A percentile compares a stretch with the other conserved stretches of the same genome.
These are phyloP conservation scores for Lasiosphaeria miniovina DNA, from an alignment of 495 filamentous ascomycete genomes.

Conservation along the genomic window DNA sequence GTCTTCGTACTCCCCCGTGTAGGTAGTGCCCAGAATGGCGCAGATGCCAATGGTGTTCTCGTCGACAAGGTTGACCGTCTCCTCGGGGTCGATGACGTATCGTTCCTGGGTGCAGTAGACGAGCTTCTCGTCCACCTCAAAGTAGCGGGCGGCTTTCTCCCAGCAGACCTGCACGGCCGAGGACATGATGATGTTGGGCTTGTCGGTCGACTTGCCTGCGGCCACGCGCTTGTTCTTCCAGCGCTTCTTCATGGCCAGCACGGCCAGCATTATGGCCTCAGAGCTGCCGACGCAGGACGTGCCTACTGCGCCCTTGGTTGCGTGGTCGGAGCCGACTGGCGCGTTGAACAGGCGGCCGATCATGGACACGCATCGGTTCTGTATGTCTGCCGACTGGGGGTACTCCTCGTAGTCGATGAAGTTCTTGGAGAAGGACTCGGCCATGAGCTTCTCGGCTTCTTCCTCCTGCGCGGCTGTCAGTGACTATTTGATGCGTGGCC, in stretches of 20 bases:
- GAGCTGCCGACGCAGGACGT: conserved; percentile 84
- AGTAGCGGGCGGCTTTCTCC: conserved; percentile 95
- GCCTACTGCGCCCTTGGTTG: conserved; percentile 61
- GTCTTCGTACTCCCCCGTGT: conserved; percentile 95
- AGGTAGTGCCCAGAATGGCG: conserved; percentile 82
- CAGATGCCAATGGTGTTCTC: conserved; percentile 97
- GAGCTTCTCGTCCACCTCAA: conserved; percentile 86
- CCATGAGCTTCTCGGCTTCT: conserved; percentile 88
- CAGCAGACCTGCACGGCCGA: conserved; percentile 92
- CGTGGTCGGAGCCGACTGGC: conserved; percentile 45
- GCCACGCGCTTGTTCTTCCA: conserved; percentile 84
- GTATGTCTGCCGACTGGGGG: conserved; percentile 83
- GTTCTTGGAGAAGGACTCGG: conserved; percentile 84
- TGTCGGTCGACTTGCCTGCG: conserved; percentile 68
- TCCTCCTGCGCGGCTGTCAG: conserved; percentile 57
- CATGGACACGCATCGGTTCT: conserved; percentile 91
- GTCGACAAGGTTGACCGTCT: conserved; percentile 80
- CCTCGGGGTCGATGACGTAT: conserved; percentile 80
- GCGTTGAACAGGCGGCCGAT: conserved; percentile 84
- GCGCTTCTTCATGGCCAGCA: conserved; percentile 90
- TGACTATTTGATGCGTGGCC: not conserved
- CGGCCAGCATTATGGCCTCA: conserved; percentile 87
- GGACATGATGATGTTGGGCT: conserved; percentile 89
- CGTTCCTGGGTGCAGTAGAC: conserved; percentile 79
- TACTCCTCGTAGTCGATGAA: conserved; percentile 95